Evolutionary conservation across 768 basidiomycete species (phyloP), one percentile per base, ranked within the genome.

Genomic region (Podaxis sp.): DNA sequence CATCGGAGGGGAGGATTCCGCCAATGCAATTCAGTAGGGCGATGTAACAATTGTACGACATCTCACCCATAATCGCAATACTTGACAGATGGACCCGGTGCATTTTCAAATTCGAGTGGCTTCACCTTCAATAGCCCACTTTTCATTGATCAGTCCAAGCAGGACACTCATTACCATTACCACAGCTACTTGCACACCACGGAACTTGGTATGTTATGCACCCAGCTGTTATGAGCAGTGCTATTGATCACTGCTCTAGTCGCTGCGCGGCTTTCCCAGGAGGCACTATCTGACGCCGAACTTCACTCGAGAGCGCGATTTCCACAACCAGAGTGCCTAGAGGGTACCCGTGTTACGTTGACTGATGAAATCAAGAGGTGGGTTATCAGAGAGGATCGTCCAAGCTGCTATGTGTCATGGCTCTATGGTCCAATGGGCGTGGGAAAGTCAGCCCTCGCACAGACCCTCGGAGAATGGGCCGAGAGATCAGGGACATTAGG

Each of bases 391-490:
- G 12, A 36, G 10, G 15, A 36, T 8, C 11, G 10, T 10, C 53
- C n/a, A n/a, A 20, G n/a, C 28, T 6, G n/a, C 46, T 28, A 50
- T 33, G 10, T 22, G 2, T 36, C 13, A 3, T 58, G 57, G 57
- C 33, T 58, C 30, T 58, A 49, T 15, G 57, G 57, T 20, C 46
- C 48, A 1, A 37, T 50, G 20, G 57, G 57, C 4, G 57, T 58
- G 8, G 57, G 57, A 0, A 58, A 58, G 46, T 58, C 57, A 36
- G 57, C 57, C 10, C 28, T 58, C n/a, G 57, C 57, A 7, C 57
- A 58, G 22, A 58, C 57, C 10, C 20, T 58, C 13, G 57, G 46
- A 22, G 20, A 49, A 49, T 58, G n/a, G n/a, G 57, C 57, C 2
- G 46, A 58, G 33, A 17, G 50, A 22, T 4, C 46, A 2, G 13